Evolutionary conservation across 2,329 filamentous ascomycete genomes (phyloP).

Genomic region (Ophiostoma sp.): DNA sequence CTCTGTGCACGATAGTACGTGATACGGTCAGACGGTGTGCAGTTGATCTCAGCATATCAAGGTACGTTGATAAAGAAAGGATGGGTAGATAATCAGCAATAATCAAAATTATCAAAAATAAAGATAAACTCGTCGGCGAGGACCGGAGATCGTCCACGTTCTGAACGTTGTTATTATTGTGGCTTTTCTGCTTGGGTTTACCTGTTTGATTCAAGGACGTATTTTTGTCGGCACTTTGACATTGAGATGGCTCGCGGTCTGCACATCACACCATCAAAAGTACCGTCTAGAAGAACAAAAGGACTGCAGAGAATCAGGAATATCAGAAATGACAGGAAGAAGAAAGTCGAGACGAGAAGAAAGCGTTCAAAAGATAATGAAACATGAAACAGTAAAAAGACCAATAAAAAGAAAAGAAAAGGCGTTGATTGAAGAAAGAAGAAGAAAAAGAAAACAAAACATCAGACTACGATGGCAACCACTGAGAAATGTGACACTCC

Average conservation of each 20-base stretch:
- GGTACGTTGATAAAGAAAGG: not conserved
- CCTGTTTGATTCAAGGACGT: not conserved
- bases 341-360: not conserved
- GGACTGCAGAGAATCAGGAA: not conserved
- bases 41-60: not conserved
- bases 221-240: not conserved
- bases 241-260: not conserved
- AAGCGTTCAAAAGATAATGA: not conserved
- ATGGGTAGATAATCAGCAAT: too few species aligned
- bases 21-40: not conserved
- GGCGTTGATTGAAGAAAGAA: not conserved
- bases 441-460: not conserved
- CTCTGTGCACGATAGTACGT: not conserved
- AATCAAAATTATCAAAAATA: not conserved
- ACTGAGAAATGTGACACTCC: not conserved
- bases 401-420: conserved; percentile 2
- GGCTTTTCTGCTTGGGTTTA: not conserved
- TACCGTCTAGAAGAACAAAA: conserved; percentile 8
- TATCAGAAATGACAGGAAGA: not conserved
- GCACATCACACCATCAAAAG: not conserved
- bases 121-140: not conserved
- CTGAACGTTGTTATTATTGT: not conserved
- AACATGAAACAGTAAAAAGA: conserved; percentile 15
- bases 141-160: not conserved
- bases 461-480: not conserved